Evolutionary conservation across 345 rosid genomes (phyloP), one percentile per base, ranked within the genome.

Genomic region (Geranium rotundifolium): DNA sequence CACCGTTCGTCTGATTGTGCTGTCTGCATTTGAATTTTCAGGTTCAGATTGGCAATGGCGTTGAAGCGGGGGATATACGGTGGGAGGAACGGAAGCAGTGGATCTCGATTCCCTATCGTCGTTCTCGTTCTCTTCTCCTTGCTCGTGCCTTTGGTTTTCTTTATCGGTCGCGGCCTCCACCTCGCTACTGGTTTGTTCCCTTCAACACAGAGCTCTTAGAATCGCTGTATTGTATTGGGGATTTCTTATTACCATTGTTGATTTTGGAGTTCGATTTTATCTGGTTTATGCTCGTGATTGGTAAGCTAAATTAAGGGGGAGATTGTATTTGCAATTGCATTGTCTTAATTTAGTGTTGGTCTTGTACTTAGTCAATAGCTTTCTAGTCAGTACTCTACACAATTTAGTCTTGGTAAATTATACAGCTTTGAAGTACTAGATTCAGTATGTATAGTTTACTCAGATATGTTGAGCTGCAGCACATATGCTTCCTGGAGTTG

Each of bases 61-160:
- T 7, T 46, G 52, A 46, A 46, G 52, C 52, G 52, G 52, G 15
- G 52, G 52, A 5, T 14, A 50, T 71, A 18, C 64, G 20, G 62
- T 63, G 19, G 46, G 18, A 19, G 61, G 30, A 54, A 59, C 27
- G 61, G 4, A 46, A 56, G 54, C 62, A 69, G 76, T 65, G 81
- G 95, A 89, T 89, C 87, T 79, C 73, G 89, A 63, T 77, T 81
- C 60, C 73, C 75, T 17, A 64, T 85, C 27, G 63, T 65, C 18
- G 63, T 82, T 56, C 71, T 1, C 50, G 7, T 61, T 46, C 4
- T 88, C 50, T 70, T 76, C 39, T 69, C 85, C 67, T 80, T 85
- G 79, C 81, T 79, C 46, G 73, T 84, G 59, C 74, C 84, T 9
- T 90, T 91, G 52, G 58, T 83, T 67, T 85, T 89, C 96, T 85